Conservation (phyloP, 2,329 filamentous ascomycete species). For the Hymenoscyphus occultus region DNA sequence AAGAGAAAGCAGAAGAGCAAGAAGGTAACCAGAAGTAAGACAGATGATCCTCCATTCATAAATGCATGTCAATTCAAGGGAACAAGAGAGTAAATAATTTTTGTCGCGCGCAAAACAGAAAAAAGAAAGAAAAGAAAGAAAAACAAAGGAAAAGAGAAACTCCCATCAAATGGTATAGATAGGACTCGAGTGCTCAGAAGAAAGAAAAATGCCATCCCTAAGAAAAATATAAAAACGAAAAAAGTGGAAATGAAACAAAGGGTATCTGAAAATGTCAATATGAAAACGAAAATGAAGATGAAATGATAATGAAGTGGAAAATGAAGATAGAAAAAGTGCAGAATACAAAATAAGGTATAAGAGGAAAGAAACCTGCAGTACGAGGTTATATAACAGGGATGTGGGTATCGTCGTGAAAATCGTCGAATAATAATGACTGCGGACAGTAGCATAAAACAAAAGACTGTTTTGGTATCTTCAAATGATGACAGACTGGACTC, state of each 20-base stretch:
- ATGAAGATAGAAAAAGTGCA: neutral
- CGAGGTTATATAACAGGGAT: neutral
- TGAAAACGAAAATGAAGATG: neutral
- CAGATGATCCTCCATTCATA: neutral
- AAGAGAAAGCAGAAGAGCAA: neutral
- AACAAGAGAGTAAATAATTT: neutral
- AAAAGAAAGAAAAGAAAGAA: neutral
- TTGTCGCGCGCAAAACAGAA: neutral
- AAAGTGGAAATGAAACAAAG: neutral
- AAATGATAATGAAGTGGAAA: neutral
- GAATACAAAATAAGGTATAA: neutral
- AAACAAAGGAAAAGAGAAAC: neutral
- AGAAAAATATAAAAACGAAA: neutral
- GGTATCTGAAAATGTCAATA: neutral
- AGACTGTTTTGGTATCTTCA: neutral
- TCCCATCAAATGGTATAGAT: no score
- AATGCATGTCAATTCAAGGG: neutral
- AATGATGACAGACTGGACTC: neutral
- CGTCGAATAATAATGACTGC: neutral
- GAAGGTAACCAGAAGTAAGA: neutral
- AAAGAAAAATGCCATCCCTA: neutral
- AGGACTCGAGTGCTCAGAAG: neutral
- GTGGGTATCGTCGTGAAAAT: slow-evolving; percentile 2
- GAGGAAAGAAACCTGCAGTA: neutral
- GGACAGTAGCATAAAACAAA: neutral